Percentiles rank a stretch among this genome's conserved stretches.
phyloP scores from a whole-genome alignment of 495 filamentous ascomycete genomes.

The Podospora appendiculata region DNA sequence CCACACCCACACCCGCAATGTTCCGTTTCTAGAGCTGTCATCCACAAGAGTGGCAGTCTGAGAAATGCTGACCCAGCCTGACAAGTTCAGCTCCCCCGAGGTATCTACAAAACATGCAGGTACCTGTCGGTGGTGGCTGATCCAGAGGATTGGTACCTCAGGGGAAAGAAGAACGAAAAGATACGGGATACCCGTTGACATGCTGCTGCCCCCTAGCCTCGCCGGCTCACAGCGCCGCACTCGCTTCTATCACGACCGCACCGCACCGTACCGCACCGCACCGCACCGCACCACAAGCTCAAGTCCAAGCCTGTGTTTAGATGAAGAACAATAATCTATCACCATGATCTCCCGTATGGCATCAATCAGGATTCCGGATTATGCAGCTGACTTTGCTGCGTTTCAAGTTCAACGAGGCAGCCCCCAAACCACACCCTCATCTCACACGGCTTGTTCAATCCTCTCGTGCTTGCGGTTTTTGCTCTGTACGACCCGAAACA shows the following conservation, averaged over 20 bases:
- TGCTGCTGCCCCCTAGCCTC: too few relatives aligned
- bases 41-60: neutral
- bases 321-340: neutral
- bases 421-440: conserved; percentile 2
- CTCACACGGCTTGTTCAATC: neutral
- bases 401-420: conserved; percentile 1
- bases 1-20: neutral
- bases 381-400: conserved; percentile 1
- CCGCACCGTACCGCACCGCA: neutral
- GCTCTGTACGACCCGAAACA: too few relatives aligned
- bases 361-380: neutral
- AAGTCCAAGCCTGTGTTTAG: neutral
- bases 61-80: neutral
- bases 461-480: neutral
- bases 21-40: neutral
- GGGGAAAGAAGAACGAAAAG: too few relatives aligned
- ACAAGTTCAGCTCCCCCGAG: too few relatives aligned
- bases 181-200: too few relatives aligned
- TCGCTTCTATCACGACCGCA: neutral
- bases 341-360: neutral
- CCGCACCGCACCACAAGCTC: neutral
- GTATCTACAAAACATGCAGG: too few relatives aligned
- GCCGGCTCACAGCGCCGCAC: too few relatives aligned
- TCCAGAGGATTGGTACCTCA: too few relatives aligned
- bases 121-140: too few relatives aligned